These are phyloP conservation scores for Aegilops bicornis DNA, from an alignment of 176 grass and related monocot species.

Conservation along the genomic window DNA sequence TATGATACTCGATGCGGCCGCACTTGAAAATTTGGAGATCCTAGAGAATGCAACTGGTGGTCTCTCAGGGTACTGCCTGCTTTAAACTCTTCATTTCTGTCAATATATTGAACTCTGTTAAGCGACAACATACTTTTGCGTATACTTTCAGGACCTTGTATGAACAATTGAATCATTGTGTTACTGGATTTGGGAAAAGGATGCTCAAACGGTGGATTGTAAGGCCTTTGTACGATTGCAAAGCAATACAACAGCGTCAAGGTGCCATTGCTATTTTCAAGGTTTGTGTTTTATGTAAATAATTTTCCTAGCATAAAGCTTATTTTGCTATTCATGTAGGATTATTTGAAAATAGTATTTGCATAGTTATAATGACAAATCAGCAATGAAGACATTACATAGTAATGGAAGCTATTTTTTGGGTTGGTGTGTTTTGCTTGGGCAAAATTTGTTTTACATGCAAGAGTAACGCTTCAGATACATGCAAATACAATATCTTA, in stretches of 20 bases:
- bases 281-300: conserved; percentile 41
- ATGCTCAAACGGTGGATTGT: conserved; percentile 91
- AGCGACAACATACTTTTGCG: conserved; percentile 22
- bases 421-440: neutral
- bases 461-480: neutral
- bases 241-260: conserved; percentile 76
- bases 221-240: conserved; percentile 68
- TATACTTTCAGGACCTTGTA: conserved; percentile 77
- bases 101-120: conserved; percentile 11
- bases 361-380: neutral
- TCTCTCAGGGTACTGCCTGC: conserved; percentile 61
- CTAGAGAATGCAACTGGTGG: conserved; percentile 83
- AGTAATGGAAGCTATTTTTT: neutral
- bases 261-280: conserved; percentile 78
- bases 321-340: conserved; percentile 5
- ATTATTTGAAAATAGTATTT: neutral
- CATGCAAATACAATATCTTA: neutral
- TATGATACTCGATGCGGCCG: conserved; percentile 94
- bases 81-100: conserved; percentile 30
- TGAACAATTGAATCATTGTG: conserved; percentile 94
- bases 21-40: conserved; percentile 93
- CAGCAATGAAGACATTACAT: neutral
- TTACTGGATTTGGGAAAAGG: conserved; percentile 89
- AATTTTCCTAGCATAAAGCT: neutral
- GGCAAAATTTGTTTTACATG: conserved; percentile 2